Evolutionary conservation across 2,329 filamentous ascomycete genomes (phyloP).

Genomic region (Periconia sp.): DNA sequence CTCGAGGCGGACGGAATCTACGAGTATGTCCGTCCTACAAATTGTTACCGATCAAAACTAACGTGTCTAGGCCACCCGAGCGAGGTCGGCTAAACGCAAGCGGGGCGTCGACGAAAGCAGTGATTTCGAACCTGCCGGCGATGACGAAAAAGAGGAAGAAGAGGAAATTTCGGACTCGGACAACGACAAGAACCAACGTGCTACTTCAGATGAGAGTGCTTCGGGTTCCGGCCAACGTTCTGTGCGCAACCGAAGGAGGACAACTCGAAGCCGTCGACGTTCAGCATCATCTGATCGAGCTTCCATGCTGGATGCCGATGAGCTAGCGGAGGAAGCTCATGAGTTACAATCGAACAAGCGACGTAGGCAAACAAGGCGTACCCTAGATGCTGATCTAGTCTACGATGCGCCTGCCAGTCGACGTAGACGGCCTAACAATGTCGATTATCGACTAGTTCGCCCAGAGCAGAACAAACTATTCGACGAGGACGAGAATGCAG

Average conservation of each 20-base stretch:
- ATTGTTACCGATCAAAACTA: slow-evolving; percentile 4
- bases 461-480: slow-evolving; percentile 69
- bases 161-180: slow-evolving; percentile 60
- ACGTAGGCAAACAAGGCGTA: slow-evolving; percentile 33
- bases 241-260: slow-evolving; percentile 53
- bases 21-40: slow-evolving; percentile 11
- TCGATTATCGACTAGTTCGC: slow-evolving; percentile 85
- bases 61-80: slow-evolving; percentile 27
- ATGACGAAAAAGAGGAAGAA: slow-evolving; percentile 57
- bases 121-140: slow-evolving; percentile 63
- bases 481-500: slow-evolving; percentile 73
- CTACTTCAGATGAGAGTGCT: slow-evolving; percentile 41
- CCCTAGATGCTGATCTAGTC: slow-evolving; percentile 47
- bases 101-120: slow-evolving; percentile 58
- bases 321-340: slow-evolving; percentile 59
- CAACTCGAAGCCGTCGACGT: slow-evolving; percentile 49
- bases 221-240: slow-evolving; percentile 52
- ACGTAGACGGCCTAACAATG: slow-evolving; percentile 66
- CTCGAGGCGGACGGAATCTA: slow-evolving; percentile 47
- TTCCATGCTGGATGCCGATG: slow-evolving; percentile 49
- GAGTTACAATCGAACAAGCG: slow-evolving; percentile 57
- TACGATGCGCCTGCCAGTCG: slow-evolving; percentile 58
- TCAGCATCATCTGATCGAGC: slow-evolving; percentile 50
- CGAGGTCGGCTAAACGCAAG: slow-evolving; percentile 34
- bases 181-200: slow-evolving; percentile 44